Base-by-base conservation (phyloP, 2,329 filamentous ascomycete species). In the Colletotrichum sojae region DNA sequence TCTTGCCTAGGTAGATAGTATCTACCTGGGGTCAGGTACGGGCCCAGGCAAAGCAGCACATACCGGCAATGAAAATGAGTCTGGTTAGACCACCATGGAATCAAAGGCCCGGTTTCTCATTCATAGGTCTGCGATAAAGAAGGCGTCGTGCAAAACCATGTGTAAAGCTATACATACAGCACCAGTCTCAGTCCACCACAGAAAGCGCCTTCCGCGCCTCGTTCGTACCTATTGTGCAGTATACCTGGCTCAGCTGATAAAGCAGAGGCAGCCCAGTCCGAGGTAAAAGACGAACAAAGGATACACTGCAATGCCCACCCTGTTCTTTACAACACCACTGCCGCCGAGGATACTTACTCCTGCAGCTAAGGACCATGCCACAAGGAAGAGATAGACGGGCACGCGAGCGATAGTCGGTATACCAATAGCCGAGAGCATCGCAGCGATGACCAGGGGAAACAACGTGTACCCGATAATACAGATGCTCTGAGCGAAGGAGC, bases 381-480 rank as follows among this genome's bases (percentile, higher is more conserved):
- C 90, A 27, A 99, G 88, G 39, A 97, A 87, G 58, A 96, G 85
- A 80, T 99, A 98, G 61, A 99, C 90, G 1, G 96, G 96, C 78
- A 98, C 94, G 65, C 96, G 88, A 6, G 92, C 89, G 72, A 98
- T 92, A 74, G 90, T 92, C 49, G 91, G 92, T 8, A 98, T 86
- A 58, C 89, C 87, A 39, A 99, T 78, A 1, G 95, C 95, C 64
- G 94, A 97, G 72, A 99, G 89, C 59, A 98, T 84, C 2, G 95
- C 91, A 8, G 97, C 97, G 73, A 99, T 93, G 75, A 98, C 96
- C 61, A 99, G 89, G 2, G 96, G 96, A 83, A 99, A 99, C 64
- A 99, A 89, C 1, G 96, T 99, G 82, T 99, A 99, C 53, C 96
- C 96, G 78, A 99, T 99, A 75, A 99, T 97, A 81, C 95, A 98